Base-by-base conservation (phyloP, 768 basidiomycete genomes). In the Boletales sp. region DNA sequence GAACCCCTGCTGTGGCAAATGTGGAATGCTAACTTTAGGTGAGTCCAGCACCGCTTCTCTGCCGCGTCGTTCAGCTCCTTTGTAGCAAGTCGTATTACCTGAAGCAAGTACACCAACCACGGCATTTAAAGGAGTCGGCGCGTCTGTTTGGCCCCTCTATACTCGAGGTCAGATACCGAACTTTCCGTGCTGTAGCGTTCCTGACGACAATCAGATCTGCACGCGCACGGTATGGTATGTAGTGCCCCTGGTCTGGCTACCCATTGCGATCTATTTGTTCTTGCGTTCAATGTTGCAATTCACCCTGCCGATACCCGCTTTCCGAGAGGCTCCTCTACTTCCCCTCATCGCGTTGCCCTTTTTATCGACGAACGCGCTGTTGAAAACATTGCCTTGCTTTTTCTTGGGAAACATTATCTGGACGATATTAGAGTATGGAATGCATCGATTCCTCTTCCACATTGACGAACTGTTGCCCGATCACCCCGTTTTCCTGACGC, bases 391-490 rank as follows among this genome's bases (percentile, higher is more conserved):
- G 17, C 55, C 71, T 0, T 95, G 84, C 69, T 97, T 94, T 76
- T 66, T 92, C 52, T 44, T 83, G 37, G 97, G 97, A 6, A 94
- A 91, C 66, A 30, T 97, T 43, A 75, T 95, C 48, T 99, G 95
- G 95, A 98, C 97, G 0, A 66, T 97, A 51, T 71, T 97, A 67
- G 97, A 98, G 69, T 99, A 98, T 66, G 72, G 76, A 12, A 72
- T 99, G 61, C 97, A 99, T 70, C 86, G 97, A 37, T 97, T 97
- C 82, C 72, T 99, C 43, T 99, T 99, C 83, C 97, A 99, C 69
- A 72, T 99, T 59, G 97, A 99, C 63, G 76, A 82, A 9, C 69
- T 77, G 61, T 79, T 99, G 18, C 97, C 97, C 3, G 97, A 99
- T 69, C 76, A 72, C 50, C 86, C 87, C 6, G 70, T 73, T 45